phyloP scores from a whole-genome alignment of 441 rosid genomes.

The Macaranga tanarius region DNA sequence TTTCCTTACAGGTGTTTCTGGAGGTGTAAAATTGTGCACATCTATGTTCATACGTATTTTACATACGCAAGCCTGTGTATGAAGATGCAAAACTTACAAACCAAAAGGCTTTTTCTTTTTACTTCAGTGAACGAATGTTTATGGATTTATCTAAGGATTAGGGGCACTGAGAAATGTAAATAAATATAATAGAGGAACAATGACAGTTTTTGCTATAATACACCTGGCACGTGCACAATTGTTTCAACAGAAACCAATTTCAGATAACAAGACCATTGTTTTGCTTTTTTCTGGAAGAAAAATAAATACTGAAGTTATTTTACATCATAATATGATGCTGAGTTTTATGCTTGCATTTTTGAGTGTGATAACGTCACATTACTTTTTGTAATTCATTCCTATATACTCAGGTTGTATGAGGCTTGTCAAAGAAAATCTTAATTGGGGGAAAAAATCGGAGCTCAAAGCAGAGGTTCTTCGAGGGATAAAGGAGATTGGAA shows the following conservation, averaged over 20 bases:
- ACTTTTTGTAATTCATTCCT: constrained; percentile 16
- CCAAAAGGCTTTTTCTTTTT: neutral
- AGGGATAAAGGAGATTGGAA: constrained; percentile 98
- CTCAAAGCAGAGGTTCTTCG: constrained; percentile 88
- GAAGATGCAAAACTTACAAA: neutral
- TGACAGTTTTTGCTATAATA: neutral
- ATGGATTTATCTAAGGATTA: neutral
- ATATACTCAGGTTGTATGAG: constrained; percentile 81
- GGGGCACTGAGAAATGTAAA: neutral
- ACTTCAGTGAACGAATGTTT: neutral
- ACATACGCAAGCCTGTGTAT: neutral
- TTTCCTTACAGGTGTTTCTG: neutral
- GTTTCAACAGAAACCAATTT: neutral
- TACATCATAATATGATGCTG: neutral
- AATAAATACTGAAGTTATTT: neutral
- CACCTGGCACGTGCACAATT: neutral
- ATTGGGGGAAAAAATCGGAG: constrained; percentile 87
- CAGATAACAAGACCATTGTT: neutral
- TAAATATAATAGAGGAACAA: neutral
- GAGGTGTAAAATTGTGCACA: neutral
- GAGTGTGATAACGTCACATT: neutral
- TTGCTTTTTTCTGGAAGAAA: neutral
- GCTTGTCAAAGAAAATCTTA: constrained; percentile 88
- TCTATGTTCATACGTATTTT: neutral
- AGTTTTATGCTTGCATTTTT: constrained; percentile 2